Evolutionary conservation across 306 rosid species (phyloP).

Genomic region (Glycine tomentella): DNA sequence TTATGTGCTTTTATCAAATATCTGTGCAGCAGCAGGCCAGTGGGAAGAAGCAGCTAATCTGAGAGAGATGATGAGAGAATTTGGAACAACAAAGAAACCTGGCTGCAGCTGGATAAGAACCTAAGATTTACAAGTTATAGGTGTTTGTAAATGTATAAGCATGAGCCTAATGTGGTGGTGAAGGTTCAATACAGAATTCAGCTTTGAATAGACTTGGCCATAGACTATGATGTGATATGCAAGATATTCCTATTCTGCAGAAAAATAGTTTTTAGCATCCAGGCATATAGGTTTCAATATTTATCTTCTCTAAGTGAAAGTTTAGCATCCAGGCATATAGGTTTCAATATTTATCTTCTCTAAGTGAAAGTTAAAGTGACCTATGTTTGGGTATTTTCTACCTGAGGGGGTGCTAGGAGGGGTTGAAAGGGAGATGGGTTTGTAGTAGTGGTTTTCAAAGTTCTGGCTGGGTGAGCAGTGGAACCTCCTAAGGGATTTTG

Average conservation of each 20-base stretch:
- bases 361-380: neutral
- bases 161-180: slow-evolving; percentile 19
- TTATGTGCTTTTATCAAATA: slow-evolving; percentile 77
- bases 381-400: slow-evolving; percentile 27
- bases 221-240: slow-evolving; percentile 14
- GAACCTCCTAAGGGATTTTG: slow-evolving; percentile 71
- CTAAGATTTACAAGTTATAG: slow-evolving; percentile 33
- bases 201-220: slow-evolving; percentile 13
- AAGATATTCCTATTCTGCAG: slow-evolving; percentile 33
- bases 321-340: slow-evolving; percentile 35
- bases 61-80: slow-evolving; percentile 62
- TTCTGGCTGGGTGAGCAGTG: slow-evolving; percentile 54
- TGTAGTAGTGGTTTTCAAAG: slow-evolving; percentile 40
- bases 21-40: slow-evolving; percentile 73
- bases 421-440: slow-evolving; percentile 41
- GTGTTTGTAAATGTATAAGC: neutral
- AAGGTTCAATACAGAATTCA: slow-evolving; percentile 23
- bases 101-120: slow-evolving; percentile 81
- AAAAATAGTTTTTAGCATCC: slow-evolving; percentile 38
- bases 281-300: slow-evolving; percentile 33
- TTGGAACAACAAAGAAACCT: slow-evolving; percentile 60
- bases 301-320: slow-evolving; percentile 11
- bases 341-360: slow-evolving; percentile 30
- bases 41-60: slow-evolving; percentile 81
- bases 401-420: slow-evolving; percentile 36